Evolutionary conservation across 2,329 filamentous ascomycete species (phyloP), one percentile per base, ranked within the genome.

Genomic region (Sclerotinia subarctica): DNA sequence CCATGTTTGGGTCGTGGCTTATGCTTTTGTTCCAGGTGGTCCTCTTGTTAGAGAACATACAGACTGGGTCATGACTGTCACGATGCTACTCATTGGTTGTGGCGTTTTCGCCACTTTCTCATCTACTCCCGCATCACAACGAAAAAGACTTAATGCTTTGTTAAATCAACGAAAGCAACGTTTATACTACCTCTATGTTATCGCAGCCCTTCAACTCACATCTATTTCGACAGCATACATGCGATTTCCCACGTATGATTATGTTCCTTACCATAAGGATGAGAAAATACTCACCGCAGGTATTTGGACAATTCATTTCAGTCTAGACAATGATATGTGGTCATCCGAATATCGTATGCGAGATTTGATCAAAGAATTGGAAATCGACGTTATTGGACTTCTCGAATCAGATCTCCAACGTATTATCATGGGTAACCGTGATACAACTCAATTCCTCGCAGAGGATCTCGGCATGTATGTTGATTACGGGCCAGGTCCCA

Each of bases 391-490:
- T 6, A 86, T 99, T 58, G 95, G 95, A n/a, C 86, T 99, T 26
- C 85, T 99, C 0, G 95, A 99, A 79, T 91, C 90, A 0, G 95
- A 99, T 78, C 85, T 92, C 47, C 95, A 99, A 81, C 92, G 94
- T 73, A 97, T 99, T 81, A 99, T 99, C 82, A 99, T 98, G 95
- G 95, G 95, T 76, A 99, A 98, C 81, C 91, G 95, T 73, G 95
- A 99, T 78, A 91, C 92, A 11, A 97, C 95, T 1, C 95, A 98
- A 78, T 96, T 92, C 80, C 86, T 99, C 11, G 94, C 95, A 26
- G 94, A 98, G 78, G 94, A 99, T 73, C 85, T 99, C 15, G 95
- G 95, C 74, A 99, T 99, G 95, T 99, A 97, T 77, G 94, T 96
- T 62, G 95, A 99, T 81, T 97, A 93, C 76, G 95, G 95, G 67